phyloP scores from a whole-genome alignment of 2,329 filamentous ascomycete genomes.

The Gnomoniopsis sp. region DNA sequence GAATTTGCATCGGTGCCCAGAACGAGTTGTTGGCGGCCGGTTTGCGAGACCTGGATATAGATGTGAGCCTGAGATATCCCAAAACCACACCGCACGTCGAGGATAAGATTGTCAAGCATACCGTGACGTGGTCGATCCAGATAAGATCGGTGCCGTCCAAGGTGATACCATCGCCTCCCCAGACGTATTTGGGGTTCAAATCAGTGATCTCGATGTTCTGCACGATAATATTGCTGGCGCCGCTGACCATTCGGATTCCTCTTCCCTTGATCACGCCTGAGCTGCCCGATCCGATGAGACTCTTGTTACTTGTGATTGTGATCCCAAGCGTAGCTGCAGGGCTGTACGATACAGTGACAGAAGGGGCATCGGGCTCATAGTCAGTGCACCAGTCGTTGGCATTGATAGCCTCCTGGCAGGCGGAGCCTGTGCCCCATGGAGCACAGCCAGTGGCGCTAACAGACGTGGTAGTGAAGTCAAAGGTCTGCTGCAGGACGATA shows the following conservation, averaged over 20 bases:
- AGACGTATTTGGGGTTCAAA: conserved; percentile 56
- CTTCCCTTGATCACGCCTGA: conserved; percentile 56
- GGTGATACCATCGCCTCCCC: conserved; percentile 58
- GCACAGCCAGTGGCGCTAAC: conserved; percentile 52
- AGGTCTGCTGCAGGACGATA: conserved; percentile 56
- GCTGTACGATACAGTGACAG: conserved; percentile 43
- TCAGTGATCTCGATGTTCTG: conserved; percentile 56
- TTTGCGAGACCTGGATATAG: conserved; percentile 36
- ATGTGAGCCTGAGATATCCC: not conserved
- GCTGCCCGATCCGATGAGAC: conserved; percentile 49
- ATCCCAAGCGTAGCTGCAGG: conserved; percentile 50
- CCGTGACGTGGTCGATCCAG: conserved; percentile 50
- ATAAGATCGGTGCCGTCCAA: conserved; percentile 41
- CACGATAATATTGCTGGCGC: conserved; percentile 57
- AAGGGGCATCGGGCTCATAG: conserved; percentile 50
- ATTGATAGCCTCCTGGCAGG: conserved; percentile 60
- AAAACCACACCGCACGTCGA: not conserved
- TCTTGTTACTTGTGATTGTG: conserved; percentile 56
- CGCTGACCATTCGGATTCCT: conserved; percentile 46
- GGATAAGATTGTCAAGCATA: not conserved
- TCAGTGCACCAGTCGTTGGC: conserved; percentile 56
- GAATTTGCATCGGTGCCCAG: conserved; percentile 43
- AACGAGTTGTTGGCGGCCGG: conserved; percentile 59
- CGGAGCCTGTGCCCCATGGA: conserved; percentile 51
- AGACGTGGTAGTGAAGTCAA: conserved; percentile 52